A percentile compares a stretch with the other conserved stretches of the same genome.
Evolutionary conservation across 164 flowering plant genomes (phyloP).

Genomic region (Liquidambar formosana): DNA sequence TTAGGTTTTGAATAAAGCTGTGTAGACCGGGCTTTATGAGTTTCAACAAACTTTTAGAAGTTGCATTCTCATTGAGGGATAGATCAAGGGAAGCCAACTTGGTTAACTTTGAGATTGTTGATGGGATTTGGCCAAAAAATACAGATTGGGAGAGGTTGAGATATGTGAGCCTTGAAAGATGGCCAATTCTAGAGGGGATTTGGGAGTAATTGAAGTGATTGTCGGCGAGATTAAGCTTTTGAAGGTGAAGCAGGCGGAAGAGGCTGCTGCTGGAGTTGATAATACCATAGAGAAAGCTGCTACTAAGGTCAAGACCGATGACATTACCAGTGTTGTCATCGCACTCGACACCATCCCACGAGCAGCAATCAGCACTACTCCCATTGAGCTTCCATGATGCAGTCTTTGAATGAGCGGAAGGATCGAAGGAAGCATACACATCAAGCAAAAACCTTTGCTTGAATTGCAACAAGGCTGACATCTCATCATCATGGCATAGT

Average conservation of each 20-base stretch:
- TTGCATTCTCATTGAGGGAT: not conserved
- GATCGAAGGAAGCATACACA: not conserved
- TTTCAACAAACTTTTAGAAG: not conserved
- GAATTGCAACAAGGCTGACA: conserved; percentile 12
- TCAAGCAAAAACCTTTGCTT: not conserved
- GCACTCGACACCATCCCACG: conserved; percentile 30
- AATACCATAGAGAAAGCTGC: conserved; percentile 22
- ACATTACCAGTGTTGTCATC: conserved; percentile 17
- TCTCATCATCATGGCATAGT: conserved; percentile 11
- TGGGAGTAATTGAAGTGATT: conserved; percentile 25
- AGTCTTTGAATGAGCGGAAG: conserved; percentile 8
- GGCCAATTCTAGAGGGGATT: conserved; percentile 21
- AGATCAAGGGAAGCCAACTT: conserved; percentile 24
- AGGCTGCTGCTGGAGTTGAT: conserved; percentile 22
- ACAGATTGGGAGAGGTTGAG: conserved; percentile 24
- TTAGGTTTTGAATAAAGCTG: conserved; percentile 4
- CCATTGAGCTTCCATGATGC: conserved; percentile 5
- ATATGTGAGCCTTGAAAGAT: conserved; percentile 13
- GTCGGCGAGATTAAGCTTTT: conserved; percentile 21
- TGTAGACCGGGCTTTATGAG: conserved; percentile 2
- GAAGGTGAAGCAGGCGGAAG: conserved; percentile 24
- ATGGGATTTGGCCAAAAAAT: conserved; percentile 34
- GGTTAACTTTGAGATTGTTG: conserved; percentile 15
- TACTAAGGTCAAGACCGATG: conserved; percentile 25
- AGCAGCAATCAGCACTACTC: conserved; percentile 20